Percentiles rank a stretch among this genome's conserved stretches.
phyloP scores from a whole-genome alignment of 495 filamentous ascomycete genomes.

The Ramalina peruviana region DNA sequence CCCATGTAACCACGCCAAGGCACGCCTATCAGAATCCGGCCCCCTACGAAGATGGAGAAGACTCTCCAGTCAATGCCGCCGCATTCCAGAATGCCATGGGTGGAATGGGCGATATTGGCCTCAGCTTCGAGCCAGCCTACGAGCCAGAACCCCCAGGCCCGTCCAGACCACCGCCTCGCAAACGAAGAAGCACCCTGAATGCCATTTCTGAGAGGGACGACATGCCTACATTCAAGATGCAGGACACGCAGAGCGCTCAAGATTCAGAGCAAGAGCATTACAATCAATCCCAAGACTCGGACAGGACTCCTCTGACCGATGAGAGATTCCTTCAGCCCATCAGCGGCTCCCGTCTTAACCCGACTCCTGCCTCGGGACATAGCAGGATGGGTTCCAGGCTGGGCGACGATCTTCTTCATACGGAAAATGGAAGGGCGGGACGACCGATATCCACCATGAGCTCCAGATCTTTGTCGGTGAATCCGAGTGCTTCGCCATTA shows the following conservation, averaged over 20 bases:
- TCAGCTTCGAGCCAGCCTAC: constrained; percentile 24
- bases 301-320: constrained; percentile 53
- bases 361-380: constrained; percentile 37
- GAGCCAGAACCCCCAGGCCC: constrained; percentile 21
- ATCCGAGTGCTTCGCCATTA: constrained; percentile 51
- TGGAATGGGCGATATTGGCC: constrained; percentile 46
- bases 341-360: constrained; percentile 34
- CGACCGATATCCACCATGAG: constrained; percentile 32
- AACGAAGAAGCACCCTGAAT: constrained; percentile 24
- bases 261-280: constrained; percentile 33
- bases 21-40: constrained; percentile 19
- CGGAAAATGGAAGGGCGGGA: constrained; percentile 36
- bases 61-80: constrained; percentile 31
- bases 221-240: constrained; percentile 22
- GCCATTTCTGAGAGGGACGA: constrained; percentile 22
- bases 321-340: constrained; percentile 50
- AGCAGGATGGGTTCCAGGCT: constrained; percentile 42
- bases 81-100: constrained; percentile 47
- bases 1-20: constrained; percentile 22
- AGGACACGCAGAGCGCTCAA: constrained; percentile 28
- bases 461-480: constrained; percentile 30
- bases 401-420: constrained; percentile 47
- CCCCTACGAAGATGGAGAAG: constrained; percentile 25
- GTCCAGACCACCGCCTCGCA: constrained; percentile 16
- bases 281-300: constrained; percentile 43